Evolutionary conservation across 2,329 filamentous ascomycete species (phyloP).

Genomic region (Talaromyces sp.): DNA sequence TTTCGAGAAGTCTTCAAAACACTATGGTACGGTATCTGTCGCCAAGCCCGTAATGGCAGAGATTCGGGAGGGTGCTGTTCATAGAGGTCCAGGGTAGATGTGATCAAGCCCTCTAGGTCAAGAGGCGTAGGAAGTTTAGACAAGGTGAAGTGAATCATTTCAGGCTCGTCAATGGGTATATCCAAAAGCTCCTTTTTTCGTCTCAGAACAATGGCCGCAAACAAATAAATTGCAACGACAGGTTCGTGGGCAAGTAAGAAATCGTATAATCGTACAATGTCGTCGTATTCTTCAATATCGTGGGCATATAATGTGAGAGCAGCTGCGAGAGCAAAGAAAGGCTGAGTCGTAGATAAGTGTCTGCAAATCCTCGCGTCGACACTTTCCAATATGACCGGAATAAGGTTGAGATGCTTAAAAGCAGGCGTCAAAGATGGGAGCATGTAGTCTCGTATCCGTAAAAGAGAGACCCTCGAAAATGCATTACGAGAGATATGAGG

Average conservation of each 20-base stretch:
- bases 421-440: constrained; percentile 78
- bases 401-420: constrained; percentile 75
- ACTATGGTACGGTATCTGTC: constrained; percentile 65
- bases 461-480: constrained; percentile 74
- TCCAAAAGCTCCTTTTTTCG: constrained; percentile 81
- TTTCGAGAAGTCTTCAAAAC: constrained; percentile 76
- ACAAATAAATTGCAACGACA: constrained; percentile 86
- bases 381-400: constrained; percentile 71
- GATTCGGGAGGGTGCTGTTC: constrained; percentile 64
- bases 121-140: constrained; percentile 80
- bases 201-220: constrained; percentile 78
- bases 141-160: constrained; percentile 85
- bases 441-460: constrained; percentile 97
- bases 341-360: constrained; percentile 73
- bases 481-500: constrained; percentile 55
- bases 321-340: constrained; percentile 89
- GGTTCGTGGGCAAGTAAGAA: constrained; percentile 82
- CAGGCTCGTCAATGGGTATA: constrained; percentile 74
- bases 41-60: constrained; percentile 63
- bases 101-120: constrained; percentile 72
- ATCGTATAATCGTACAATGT: constrained; percentile 89
- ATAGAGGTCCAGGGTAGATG: constrained; percentile 60
- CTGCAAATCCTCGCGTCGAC: constrained; percentile 66
- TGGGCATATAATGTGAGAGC: constrained; percentile 96
- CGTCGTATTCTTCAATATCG: constrained; percentile 82